Evolutionary conservation across 148 eudicot species (phyloP).

Genomic region (Chenopodium berlandieri): DNA sequence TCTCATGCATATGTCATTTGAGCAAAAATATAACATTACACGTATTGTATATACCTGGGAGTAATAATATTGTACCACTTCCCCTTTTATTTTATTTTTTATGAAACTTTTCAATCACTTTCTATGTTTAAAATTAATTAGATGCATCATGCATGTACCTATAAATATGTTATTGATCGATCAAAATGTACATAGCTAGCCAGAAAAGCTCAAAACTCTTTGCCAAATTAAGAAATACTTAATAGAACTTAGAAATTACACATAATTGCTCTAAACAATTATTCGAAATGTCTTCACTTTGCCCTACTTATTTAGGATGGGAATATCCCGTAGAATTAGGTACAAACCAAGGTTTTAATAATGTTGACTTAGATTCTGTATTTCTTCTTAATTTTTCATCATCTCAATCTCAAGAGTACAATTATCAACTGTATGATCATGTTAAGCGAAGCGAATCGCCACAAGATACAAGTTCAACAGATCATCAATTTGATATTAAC

Average conservation of each 20-base stretch:
- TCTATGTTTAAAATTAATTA: too few relatives aligned
- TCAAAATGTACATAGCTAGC: neutral
- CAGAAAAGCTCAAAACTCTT: neutral
- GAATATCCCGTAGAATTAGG: slow-evolving; percentile 23
- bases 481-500: slow-evolving; percentile 10
- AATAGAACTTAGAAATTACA: neutral
- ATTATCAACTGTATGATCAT: neutral
- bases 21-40: too few relatives aligned
- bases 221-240: neutral
- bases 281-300: slow-evolving; percentile 22
- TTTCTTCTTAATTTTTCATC: slow-evolving; percentile 8
- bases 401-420: slow-evolving; percentile 4
- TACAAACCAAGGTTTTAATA: slow-evolving; percentile 10
- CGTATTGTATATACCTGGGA: too few relatives aligned
- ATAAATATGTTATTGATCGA: neutral
- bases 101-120: too few relatives aligned
- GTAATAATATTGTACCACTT: too few relatives aligned
- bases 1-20: too few relatives aligned
- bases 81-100: too few relatives aligned
- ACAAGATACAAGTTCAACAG: slow-evolving; percentile 5
- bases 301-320: slow-evolving; percentile 23
- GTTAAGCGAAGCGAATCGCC: slow-evolving; percentile 13
- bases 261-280: neutral
- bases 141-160: neutral
- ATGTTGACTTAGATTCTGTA: slow-evolving; percentile 17